A percentile compares a stretch with the other conserved stretches of the same genome.
Conservation (phyloP, 2,329 filamentous ascomycete species). For the Conoideocrella luteorostrata region DNA sequence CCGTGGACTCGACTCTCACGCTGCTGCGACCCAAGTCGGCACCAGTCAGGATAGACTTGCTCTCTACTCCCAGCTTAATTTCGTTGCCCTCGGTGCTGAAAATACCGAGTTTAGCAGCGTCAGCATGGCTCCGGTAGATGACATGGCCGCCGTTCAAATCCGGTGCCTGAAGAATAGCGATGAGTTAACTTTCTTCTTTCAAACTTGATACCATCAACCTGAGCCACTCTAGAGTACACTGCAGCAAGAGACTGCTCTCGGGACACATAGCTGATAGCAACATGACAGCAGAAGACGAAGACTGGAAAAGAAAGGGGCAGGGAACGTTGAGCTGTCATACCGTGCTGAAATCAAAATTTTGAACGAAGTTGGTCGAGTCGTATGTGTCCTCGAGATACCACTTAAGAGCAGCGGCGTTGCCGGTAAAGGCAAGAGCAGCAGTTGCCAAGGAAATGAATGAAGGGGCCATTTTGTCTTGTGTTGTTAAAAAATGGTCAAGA, state of each 20-base stretch:
- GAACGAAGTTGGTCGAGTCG: constrained; percentile 38
- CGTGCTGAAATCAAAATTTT: constrained; percentile 38
- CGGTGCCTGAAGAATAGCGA: constrained; percentile 8
- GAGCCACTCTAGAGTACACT: background rate
- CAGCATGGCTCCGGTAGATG: constrained; percentile 35
- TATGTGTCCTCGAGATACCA: constrained; percentile 36
- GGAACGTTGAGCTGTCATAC: too few relatives aligned
- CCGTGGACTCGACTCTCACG: constrained; percentile 59
- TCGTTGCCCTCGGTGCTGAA: constrained; percentile 24
- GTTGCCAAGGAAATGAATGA: constrained; percentile 34
- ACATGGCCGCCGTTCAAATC: constrained; percentile 58
- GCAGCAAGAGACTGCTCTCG: too few relatives aligned
- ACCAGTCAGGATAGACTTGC: constrained; percentile 17
- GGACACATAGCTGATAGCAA: too few relatives aligned
- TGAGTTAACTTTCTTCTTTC: background rate
- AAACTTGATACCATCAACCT: background rate
- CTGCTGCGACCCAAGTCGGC: constrained; percentile 39
- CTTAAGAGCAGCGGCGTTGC: constrained; percentile 23
- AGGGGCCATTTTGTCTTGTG: constrained; percentile 31
- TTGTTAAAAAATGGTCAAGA: too few relatives aligned
- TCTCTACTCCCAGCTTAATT: constrained; percentile 35
- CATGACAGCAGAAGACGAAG: too few relatives aligned
- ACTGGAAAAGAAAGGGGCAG: too few relatives aligned
- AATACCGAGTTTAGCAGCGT: constrained; percentile 30
- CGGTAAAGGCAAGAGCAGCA: constrained; percentile 30